Evolutionary conservation across 2,329 filamentous ascomycete genomes (phyloP), one percentile per base, ranked within the genome.

Genomic region (Nectriaceae sp.): DNA sequence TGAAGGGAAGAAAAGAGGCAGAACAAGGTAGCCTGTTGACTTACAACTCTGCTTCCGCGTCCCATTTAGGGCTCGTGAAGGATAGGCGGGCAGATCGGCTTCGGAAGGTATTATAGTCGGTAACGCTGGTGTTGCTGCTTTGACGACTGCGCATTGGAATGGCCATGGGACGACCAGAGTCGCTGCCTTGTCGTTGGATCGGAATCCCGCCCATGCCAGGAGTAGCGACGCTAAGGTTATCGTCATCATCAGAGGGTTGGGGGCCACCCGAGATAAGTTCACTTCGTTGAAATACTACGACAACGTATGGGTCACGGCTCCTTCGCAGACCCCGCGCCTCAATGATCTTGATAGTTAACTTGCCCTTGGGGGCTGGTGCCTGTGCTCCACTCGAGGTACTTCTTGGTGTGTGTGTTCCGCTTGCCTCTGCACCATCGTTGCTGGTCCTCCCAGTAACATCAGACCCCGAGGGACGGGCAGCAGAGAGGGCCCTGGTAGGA

Each of bases 121-220:
- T 79, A 55, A 87, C 77, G 64, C 93, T 96, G 47, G 92, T 96
- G 72, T 93, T 92, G 74, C 93, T 97, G 73, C 93, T 97, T 68
- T 97, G 94, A 46, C 94, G 86, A 69, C 92, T 97, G 63, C 88
- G 87, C 90, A 97, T 97, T 2, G 94, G 94, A 57, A 99, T 97
- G 24, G 91, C 90, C 85, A 97, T 93, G 15, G 91, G 68, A 44
- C 87, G 83, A 21, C 91, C 89, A 22, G 87, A 87, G 60, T 96
- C 90, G 65, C 89, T 94, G 49, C 86, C 88, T 53, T 88, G 84
- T 48, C 87, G 80, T 61, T 84, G 80, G 49, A 87, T 85, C 1
- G 83, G 75, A 47, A 85, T 76, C 21, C 81, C 78, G 29, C 80
- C 78, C 46, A 75, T 65, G 40, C 61, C 75, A 60, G 73, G 78